Evolutionary conservation across 2,329 filamentous ascomycete genomes (phyloP), one percentile per base, ranked within the genome.

Genomic region (Sporothrix phasma): DNA sequence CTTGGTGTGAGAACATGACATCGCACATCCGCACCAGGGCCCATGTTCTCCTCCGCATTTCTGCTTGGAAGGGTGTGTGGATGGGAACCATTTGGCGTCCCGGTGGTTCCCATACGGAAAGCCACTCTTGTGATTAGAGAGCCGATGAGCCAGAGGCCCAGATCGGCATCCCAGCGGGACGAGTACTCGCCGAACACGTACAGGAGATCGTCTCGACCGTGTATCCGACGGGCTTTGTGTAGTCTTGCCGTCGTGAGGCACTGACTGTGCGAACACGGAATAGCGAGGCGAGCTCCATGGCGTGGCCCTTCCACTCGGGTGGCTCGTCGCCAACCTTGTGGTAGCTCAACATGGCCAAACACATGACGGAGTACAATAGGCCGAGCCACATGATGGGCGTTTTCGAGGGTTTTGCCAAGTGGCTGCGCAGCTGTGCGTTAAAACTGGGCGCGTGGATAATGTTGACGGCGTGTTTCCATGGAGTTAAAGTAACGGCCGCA

Each of bases 401-500:
- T 69, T 88, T 88, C 15, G 82, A 82, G 0, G 90, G 89, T 69
- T 88, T 85, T 70, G 86, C 77, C 89, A 89, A 93, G 71, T 87
- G 83, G 7, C 73, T 75, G 31, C 79, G 79, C 5, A 90, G 78
- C 73, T 89, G 84, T 70, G 88, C 84, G 71, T 93, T 86, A 71
- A 97, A 97, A 0, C 90, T 92, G 11, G 92, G 92, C 0, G 87
- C 87, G 71, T 95, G 90, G 60, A 94, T 83, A 68, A 94, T 86
- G 72, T 85, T 87, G 73, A 86, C 84, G n/a, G 83, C 81, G 45
- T 84, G n/a, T 84, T 67, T 88, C 85, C 75, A 86, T 81, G 0
- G 89, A 93, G 73, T 93, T 93, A 79, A 97, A 97, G 73, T 95
- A 99, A 66, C 93, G 86, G 67, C 88, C 87, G 66, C 96, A 88